Evolutionary conservation across 108 stramenopile genomes (phyloP).

Genomic region (Parietichytrium sp.): DNA sequence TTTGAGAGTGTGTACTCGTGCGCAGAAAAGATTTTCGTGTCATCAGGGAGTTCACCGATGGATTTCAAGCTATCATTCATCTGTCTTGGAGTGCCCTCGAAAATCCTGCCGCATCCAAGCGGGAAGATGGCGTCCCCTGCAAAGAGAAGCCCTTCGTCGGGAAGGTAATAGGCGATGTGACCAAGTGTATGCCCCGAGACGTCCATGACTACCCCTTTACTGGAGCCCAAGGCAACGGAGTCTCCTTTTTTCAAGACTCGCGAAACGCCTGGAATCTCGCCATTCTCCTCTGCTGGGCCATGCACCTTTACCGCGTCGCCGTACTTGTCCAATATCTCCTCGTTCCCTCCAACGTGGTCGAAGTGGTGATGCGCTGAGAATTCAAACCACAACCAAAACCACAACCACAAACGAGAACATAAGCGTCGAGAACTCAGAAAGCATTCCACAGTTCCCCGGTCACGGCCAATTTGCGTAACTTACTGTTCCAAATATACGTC

Average conservation of each 20-base stretch:
- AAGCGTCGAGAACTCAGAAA: no score
- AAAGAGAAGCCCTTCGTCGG: slow-evolving; percentile 64
- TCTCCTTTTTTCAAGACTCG: slow-evolving; percentile 62
- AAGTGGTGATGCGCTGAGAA: slow-evolving; percentile 66
- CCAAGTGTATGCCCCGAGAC: slow-evolving; percentile 78
- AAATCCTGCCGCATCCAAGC: slow-evolving; percentile 81
- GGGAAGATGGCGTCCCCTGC: slow-evolving; percentile 76
- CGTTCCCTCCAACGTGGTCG: slow-evolving; percentile 77
- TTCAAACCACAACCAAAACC: no score
- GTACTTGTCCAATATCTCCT: slow-evolving; percentile 55
- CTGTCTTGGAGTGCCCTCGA: slow-evolving; percentile 76
- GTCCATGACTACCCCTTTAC: slow-evolving; percentile 65
- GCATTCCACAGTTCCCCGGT: no score
- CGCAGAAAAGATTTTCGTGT: slow-evolving; percentile 65
- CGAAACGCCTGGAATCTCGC: slow-evolving; percentile 70
- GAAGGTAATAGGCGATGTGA: slow-evolving; percentile 79
- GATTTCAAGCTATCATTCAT: slow-evolving; percentile 68
- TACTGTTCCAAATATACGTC: no score
- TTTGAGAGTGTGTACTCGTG: slow-evolving; percentile 73
- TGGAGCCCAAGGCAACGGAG: slow-evolving; percentile 59
- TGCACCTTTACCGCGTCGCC: slow-evolving; percentile 50
- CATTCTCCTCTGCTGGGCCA: slow-evolving; percentile 66
- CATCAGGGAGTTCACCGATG: slow-evolving; percentile 70
- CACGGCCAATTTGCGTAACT: no score
- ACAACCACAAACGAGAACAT: no score